Base-by-base conservation (phyloP, 2,329 filamentous ascomycete genomes). In the Neopestalotiopsis sp. region DNA sequence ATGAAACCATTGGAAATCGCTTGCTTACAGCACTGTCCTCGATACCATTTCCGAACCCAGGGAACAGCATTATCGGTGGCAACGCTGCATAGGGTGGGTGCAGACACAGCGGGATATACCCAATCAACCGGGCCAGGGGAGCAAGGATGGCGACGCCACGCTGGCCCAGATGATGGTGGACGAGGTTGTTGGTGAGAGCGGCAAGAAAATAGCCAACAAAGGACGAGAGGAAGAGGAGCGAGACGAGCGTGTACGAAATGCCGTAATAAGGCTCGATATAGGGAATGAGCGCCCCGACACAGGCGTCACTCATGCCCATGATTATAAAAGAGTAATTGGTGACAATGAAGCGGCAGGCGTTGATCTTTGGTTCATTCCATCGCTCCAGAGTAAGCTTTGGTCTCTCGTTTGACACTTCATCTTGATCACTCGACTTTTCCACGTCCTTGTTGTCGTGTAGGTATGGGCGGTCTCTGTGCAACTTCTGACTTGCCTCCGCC, bases 11-110 rank as follows among this genome's bases (percentile, higher is more conserved):
- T 17, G 45, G 14, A 38, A 38, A 38, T 7, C 3, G 34, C 17
- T 20, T 53, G 45, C 45, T 53, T 53, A 53, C 45, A 9, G 82
- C 87, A 69, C 82, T 85, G 72, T 89, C 91, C 67, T 89, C 85
- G 9, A 69, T 67, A 4, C 70, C 69, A 24, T 67, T 72, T 14
- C 67, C 65, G 24, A 69, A 70, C 7, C 68, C 69, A 6, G 69
- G 66, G 17, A 71, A 65, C 20, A 70, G 20, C 66, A 70, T 67
- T 7, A 68, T 57, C 14, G 69, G 65, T n/a, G 67, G 67, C 89
- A 94, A 80, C 0, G 89, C 88, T 0, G 90, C 88, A 74, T 90
- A 94, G 0, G 91, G 90, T 1, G 92, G 92, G 76, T 94, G 92
- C 4, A 90, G 79, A 4, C 87, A 85, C 68, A 92, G 85, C 34